Conservation (phyloP, 257 asterid genomes). For the Eustoma russellianum region DNA sequence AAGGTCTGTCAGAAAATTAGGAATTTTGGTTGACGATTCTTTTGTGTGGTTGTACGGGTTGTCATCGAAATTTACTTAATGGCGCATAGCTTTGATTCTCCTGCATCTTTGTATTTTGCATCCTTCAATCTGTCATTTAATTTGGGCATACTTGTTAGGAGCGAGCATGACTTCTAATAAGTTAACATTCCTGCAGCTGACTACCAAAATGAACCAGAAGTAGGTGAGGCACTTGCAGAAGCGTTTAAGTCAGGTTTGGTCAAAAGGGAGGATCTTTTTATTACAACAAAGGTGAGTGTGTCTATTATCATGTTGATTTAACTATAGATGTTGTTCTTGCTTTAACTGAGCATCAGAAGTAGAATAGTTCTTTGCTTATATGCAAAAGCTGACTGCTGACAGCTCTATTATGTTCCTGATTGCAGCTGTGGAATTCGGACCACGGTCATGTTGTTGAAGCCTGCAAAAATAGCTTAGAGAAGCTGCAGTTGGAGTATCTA, state of each 20-base stretch:
- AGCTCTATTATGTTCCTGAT: neutral
- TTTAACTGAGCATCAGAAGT: neutral
- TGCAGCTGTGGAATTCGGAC: conserved; percentile 67
- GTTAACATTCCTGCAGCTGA: conserved; percentile 37
- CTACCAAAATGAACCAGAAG: conserved; percentile 57
- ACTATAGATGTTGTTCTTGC: neutral
- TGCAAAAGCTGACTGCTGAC: neutral
- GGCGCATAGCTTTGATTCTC: too few relatives aligned
- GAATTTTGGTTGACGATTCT: neutral
- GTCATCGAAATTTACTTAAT: neutral
- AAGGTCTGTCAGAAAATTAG: too few relatives aligned
- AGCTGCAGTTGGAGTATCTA: conserved; percentile 44
- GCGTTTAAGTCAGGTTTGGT: conserved; percentile 42
- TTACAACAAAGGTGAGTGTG: conserved; percentile 49
- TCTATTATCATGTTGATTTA: neutral
- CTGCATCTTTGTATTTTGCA: neutral
- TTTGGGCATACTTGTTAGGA: neutral
- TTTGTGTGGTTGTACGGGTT: too few relatives aligned
- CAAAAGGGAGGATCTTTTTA: conserved; percentile 54
- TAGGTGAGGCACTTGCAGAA: conserved; percentile 58
- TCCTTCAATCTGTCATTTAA: neutral
- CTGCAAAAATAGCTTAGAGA: conserved; percentile 54
- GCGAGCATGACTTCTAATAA: neutral
- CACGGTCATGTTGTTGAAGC: conserved; percentile 65
- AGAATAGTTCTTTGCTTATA: neutral